These are phyloP conservation scores for Barnettozyma sucrosica DNA, from an alignment of 805 yeast genomes.

Conservation along the genomic window DNA sequence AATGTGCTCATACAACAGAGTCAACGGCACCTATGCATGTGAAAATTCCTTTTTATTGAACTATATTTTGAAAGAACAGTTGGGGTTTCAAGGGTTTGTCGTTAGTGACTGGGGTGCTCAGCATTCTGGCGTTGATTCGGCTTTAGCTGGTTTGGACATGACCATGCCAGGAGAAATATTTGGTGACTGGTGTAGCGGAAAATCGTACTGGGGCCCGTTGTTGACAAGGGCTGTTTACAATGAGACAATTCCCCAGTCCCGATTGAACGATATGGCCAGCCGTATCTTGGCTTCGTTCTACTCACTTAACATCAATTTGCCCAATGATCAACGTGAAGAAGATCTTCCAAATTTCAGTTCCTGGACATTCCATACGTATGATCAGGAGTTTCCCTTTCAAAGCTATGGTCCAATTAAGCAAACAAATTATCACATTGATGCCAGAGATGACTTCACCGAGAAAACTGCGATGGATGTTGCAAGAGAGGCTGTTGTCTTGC, in stretches of 20 bases:
- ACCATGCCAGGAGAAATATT: constrained; percentile 56
- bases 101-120: constrained; percentile 66
- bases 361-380: constrained; percentile 51
- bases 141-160: constrained; percentile 58
- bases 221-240: constrained; percentile 51
- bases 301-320: constrained; percentile 33
- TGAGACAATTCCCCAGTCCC: constrained; percentile 44
- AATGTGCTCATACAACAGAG: constrained; percentile 56
- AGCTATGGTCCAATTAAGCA: constrained; percentile 48
- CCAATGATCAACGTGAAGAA: constrained; percentile 34
- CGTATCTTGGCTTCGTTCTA: constrained; percentile 54
- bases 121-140: constrained; percentile 50
- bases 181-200: constrained; percentile 48
- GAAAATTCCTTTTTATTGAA: constrained; percentile 53
- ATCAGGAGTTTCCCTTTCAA: constrained; percentile 48
- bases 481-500: constrained; percentile 48
- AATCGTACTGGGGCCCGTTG: constrained; percentile 53
- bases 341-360: constrained; percentile 49
- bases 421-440: constrained; percentile 51
- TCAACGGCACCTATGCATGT: constrained; percentile 53
- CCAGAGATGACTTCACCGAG: constrained; percentile 41
- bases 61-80: constrained; percentile 50
- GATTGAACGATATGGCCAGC: constrained; percentile 58
- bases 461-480: constrained; percentile 48
- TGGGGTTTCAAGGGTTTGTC: constrained; percentile 65